A percentile compares a stretch with the other conserved stretches of the same genome.
phyloP scores from a whole-genome alignment of 495 filamentous ascomycete genomes.

The Cudoniella acicularis region DNA sequence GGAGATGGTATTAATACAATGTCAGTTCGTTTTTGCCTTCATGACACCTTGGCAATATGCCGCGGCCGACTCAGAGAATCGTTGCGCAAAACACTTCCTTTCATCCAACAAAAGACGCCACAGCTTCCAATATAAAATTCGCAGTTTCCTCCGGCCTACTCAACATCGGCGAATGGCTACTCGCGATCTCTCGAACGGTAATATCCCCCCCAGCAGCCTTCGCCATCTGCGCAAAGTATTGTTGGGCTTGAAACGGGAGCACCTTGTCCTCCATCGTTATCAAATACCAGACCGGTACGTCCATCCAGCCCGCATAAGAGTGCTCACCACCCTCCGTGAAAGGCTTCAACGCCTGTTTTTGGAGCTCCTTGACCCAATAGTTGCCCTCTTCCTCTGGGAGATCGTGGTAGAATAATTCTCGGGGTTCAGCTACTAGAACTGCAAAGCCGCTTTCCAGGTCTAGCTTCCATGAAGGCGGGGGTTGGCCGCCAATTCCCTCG shows the following conservation, averaged over 20 bases:
- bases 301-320: conserved; percentile 32
- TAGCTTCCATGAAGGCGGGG: conserved; percentile 27
- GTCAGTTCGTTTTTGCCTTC: too few relatives aligned
- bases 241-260: conserved; percentile 24
- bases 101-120: conserved; percentile 21
- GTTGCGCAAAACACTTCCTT: too few relatives aligned
- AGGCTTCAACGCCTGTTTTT: conserved; percentile 23
- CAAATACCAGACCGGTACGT: conserved; percentile 29
- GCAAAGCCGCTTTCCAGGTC: conserved; percentile 27
- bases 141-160: conserved; percentile 30
- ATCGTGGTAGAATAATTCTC: conserved; percentile 34
- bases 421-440: conserved; percentile 14
- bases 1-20: too few relatives aligned
- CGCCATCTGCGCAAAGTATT: conserved; percentile 21
- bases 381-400: conserved; percentile 29
- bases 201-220: conserved; percentile 26
- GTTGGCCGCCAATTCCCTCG: conserved; percentile 25
- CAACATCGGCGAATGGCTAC: conserved; percentile 31
- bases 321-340: conserved; percentile 26
- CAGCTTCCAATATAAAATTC: conserved; percentile 29
- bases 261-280: conserved; percentile 25
- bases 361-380: conserved; percentile 28
- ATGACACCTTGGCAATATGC: too few relatives aligned
- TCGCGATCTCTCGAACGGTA: conserved; percentile 25
- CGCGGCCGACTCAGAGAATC: too few relatives aligned